These are phyloP conservation scores for Cyberlindnera veronae DNA, from an alignment of 805 yeast genomes.

Conservation along the genomic window DNA sequence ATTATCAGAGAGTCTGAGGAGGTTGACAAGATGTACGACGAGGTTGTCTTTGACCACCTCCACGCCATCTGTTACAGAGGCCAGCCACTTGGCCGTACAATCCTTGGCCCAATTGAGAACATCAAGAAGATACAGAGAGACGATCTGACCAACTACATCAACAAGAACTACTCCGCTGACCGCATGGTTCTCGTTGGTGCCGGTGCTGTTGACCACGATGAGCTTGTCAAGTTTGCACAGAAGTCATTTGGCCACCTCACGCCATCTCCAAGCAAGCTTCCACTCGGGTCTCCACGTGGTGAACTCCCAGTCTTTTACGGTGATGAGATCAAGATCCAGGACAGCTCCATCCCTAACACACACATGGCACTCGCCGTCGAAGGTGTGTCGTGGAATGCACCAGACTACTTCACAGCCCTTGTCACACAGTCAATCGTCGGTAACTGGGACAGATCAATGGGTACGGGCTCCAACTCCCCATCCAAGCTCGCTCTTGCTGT, in stretches of 20 bases:
- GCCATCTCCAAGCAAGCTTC: conserved; percentile 51
- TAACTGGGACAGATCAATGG: conserved; percentile 93
- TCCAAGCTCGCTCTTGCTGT: conserved; percentile 74
- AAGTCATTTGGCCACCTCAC: conserved; percentile 69
- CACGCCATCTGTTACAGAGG: conserved; percentile 88
- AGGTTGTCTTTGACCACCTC: conserved; percentile 93
- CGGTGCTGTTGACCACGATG: conserved; percentile 88
- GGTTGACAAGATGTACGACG: conserved; percentile 97
- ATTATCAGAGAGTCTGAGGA: conserved; percentile 96
- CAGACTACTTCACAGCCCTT: conserved; percentile 91
- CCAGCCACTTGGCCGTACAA: conserved; percentile 95
- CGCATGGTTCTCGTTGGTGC: conserved; percentile 98
- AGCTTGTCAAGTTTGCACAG: conserved; percentile 72
- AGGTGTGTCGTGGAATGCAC: conserved; percentile 96
- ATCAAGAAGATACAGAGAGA: conserved; percentile 73
- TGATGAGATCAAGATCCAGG: conserved; percentile 82
- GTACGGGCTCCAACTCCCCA: conserved; percentile 79
- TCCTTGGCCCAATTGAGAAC: conserved; percentile 88
- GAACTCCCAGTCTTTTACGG: conserved; percentile 78
- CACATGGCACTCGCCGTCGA: conserved; percentile 95
- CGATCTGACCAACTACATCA: conserved; percentile 77
- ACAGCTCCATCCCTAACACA: conserved; percentile 79
- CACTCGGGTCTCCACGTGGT: conserved; percentile 63
- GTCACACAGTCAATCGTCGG: conserved; percentile 97
- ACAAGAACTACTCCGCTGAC: conserved; percentile 88